These are phyloP conservation scores for Cryptococcus wingfieldii DNA, from an alignment of 1,284 basidiomycete species.

Conservation along the genomic window DNA sequence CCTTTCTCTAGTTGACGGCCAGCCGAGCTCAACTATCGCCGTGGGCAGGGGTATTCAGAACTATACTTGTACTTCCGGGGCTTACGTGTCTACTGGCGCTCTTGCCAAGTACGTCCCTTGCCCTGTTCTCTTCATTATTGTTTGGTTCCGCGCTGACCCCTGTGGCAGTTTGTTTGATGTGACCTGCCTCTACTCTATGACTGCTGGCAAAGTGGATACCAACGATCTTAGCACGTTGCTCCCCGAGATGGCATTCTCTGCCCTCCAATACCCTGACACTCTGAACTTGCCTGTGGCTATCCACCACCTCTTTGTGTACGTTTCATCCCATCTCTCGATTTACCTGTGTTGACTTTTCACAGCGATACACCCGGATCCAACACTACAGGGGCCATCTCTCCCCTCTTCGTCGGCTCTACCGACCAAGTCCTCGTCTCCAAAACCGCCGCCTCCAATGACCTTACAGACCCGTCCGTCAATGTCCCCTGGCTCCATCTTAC, in stretches of 20 bases:
- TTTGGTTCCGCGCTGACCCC: background rate
- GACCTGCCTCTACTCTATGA: conserved; percentile 53
- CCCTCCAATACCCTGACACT: conserved; percentile 18
- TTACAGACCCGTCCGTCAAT: conserved; percentile 51
- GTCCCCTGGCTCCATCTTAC: conserved; percentile 59
- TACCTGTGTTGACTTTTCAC: background rate
- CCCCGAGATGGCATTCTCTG: conserved; percentile 17
- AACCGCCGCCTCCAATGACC: conserved; percentile 38
- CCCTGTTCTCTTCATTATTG: background rate
- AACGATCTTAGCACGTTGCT: conserved; percentile 10
- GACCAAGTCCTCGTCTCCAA: conserved; percentile 46
- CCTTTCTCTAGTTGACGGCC: conserved; percentile 13
- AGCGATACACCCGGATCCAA: conserved; percentile 12
- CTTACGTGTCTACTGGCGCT: conserved; percentile 29
- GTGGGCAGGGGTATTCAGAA: conserved; percentile 34
- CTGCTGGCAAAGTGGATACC: conserved; percentile 41
- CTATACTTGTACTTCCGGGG: conserved; percentile 33
- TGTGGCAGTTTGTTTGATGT: conserved; percentile 54
- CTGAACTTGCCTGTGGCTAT: conserved; percentile 34
- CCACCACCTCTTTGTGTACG: conserved; percentile 50
- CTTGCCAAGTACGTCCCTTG: conserved; percentile 29
- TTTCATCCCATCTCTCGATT: conserved; percentile 36
- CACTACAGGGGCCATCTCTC: conserved; percentile 21
- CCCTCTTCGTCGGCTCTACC: conserved; percentile 34
- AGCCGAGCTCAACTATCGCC: conserved; percentile 13